Conservation (phyloP, 2,329 filamentous ascomycete genomes). For the Clarireedia homoeocarpa region DNA sequence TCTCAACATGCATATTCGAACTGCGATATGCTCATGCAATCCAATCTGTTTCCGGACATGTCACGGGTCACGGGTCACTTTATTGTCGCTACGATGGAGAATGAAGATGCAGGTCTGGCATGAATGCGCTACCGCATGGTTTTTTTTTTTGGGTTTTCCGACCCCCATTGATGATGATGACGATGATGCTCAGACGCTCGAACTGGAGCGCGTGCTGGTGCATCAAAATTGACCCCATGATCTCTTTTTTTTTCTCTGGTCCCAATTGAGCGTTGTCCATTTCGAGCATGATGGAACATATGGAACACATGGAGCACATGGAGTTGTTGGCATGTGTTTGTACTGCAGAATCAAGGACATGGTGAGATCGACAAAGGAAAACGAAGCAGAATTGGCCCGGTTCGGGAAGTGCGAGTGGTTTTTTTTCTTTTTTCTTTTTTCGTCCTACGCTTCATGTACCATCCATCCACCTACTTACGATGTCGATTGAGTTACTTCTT, state of each 20-base stretch:
- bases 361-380: neutral
- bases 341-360: neutral
- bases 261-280: neutral
- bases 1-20: neutral
- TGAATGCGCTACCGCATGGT: neutral
- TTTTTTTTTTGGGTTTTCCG: neutral
- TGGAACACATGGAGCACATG: neutral
- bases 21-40: constrained; percentile 6
- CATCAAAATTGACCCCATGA: constrained; percentile 7
- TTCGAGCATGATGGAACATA: neutral
- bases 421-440: too few relatives aligned
- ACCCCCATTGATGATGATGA: neutral
- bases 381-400: neutral
- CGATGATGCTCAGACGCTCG: neutral
- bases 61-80: neutral
- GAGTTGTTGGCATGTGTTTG: neutral
- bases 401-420: neutral
- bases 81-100: neutral
- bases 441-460: too few relatives aligned
- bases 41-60: neutral
- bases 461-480: too few relatives aligned
- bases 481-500: too few relatives aligned
- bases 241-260: constrained; percentile 2
- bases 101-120: neutral
- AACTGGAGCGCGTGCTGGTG: constrained; percentile 3